A percentile compares a stretch with the other conserved stretches of the same genome.
These are phyloP conservation scores for Caryopteris hybrid DNA, from an alignment of 305 asterid species.

Conservation along the genomic window DNA sequence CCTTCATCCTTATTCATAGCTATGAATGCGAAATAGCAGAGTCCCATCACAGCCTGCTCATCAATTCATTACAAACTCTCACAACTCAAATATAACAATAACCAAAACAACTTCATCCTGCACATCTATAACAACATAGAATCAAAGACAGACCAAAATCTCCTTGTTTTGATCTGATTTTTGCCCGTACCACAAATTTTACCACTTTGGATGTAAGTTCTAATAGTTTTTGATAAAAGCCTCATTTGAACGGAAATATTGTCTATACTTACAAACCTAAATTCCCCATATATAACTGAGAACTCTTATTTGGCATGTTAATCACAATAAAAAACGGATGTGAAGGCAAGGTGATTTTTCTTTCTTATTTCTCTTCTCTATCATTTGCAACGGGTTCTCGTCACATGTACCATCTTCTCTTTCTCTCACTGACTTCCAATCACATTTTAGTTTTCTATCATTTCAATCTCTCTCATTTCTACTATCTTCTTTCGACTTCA, in stretches of 20 bases:
- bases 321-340: no score
- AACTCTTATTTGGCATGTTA: not conserved
- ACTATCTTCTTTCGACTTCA: not conserved
- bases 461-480: not conserved
- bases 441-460: not conserved
- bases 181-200: no score
- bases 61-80: slow-evolving; percentile 13
- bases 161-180: not conserved
- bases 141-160: not conserved
- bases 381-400: not conserved
- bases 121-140: not conserved
- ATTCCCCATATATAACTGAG: not conserved
- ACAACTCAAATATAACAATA: not conserved
- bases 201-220: no score
- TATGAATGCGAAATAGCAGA: slow-evolving; percentile 69
- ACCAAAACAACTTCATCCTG: not conserved
- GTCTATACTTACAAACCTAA: not conserved
- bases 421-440: not conserved
- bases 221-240: not conserved
- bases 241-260: not conserved
- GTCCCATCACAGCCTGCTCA: slow-evolving; percentile 88
- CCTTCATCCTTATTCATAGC: slow-evolving; percentile 87
- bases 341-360: not conserved
- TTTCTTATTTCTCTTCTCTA: not conserved
- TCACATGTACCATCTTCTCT: not conserved